Base-by-base conservation (phyloP, 2,329 filamentous ascomycete genomes). In the Botryotinia convoluta region DNA sequence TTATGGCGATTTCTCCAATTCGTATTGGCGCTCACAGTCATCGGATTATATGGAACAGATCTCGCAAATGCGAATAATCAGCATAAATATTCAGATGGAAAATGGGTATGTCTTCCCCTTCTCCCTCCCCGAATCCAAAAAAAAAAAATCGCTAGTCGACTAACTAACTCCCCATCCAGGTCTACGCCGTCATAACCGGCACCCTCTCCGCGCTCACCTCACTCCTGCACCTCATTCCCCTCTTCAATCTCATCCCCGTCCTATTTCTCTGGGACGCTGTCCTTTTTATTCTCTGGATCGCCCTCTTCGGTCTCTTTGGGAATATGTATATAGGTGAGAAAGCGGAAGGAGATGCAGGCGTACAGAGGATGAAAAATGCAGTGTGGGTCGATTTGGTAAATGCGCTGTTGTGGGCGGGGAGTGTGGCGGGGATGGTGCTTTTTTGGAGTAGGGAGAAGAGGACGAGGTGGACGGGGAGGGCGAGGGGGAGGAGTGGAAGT, bases 301-400 rank as follows among this genome's bases (percentile, higher is more conserved):
- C 90, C 2, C 86, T 96, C 9, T 97, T 97, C 81, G 94, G 93
- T 29, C 84, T 96, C 74, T 97, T 97, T 81, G 94, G 91, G 71
- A 90, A 87, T 78, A 83, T 95, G 86, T 97, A 91, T 85, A 92
- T 97, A 80, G 82, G 88, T 71, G 90, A 90, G 78, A 82, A 93
- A 74, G 81, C 90, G 0, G 85, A 92, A 80, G 90, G 90, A 22
- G 87, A 93, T 80, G 78, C 79, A 59, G 90, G 87, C 68, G 87
- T 95, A 73, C 84, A 85, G 77, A 87, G 93, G 73, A 97, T 97
- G 94, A 94, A 94, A 84, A 90, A 91, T 80, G 93, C 93, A 8
- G 93, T 96, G 26, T 97, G 93, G 92, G 86, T 97, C 63, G 92
- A 95, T 81, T 82, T 97, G 69, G 84, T 88, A 64, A 93, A 91